Evolutionary conservation across 306 rosid species (phyloP), one percentile per base, ranked within the genome.

Genomic region (Medicago lupulina): DNA sequence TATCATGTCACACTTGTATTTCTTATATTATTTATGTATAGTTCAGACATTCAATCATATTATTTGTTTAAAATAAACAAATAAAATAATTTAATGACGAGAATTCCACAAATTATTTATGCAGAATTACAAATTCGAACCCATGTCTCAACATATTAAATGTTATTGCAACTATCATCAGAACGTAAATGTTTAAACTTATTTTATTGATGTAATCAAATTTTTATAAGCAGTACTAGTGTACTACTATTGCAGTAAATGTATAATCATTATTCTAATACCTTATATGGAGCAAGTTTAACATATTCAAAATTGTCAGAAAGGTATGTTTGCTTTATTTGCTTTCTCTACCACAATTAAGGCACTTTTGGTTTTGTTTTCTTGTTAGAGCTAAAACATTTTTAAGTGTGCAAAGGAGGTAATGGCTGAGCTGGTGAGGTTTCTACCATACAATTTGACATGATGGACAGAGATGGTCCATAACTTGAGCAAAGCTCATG

Each of bases 401-500:
- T 61, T 65, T 53, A 11, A 9, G 74, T 31, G 65, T 25, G 69
- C 57, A 36, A 70, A 38, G 58, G 57, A 23, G 50, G 66, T 2
- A 70, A 50, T 74, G 43, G 81, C 8, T 85, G 88, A 81, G 58
- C 4, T 81, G 88, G 79, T 71, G 59, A 60, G 47, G 69, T n/a
- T 85, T 58, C 12, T 36, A 47, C 85, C 88, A 81, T 75, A 69
- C 70, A 70, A 36, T 10, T 47, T 46, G 71, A 74, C 76, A 43
- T 60, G 75, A 78, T 77, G 83, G 85, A 60, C 17, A 36, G 17
- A 55, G 79, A 80, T 71, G 87, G 76, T 16, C 78, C 83, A 70
- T 51, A 64, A 70, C 80, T 77, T 63, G 73, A 65, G 88, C 28
- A 61, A 59, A 51, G 9, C 88, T 81, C 84, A 81, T 78, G 88